Conservation (phyloP, 192 early-diverging fungal species). For the Spinellus fusiger region DNA sequence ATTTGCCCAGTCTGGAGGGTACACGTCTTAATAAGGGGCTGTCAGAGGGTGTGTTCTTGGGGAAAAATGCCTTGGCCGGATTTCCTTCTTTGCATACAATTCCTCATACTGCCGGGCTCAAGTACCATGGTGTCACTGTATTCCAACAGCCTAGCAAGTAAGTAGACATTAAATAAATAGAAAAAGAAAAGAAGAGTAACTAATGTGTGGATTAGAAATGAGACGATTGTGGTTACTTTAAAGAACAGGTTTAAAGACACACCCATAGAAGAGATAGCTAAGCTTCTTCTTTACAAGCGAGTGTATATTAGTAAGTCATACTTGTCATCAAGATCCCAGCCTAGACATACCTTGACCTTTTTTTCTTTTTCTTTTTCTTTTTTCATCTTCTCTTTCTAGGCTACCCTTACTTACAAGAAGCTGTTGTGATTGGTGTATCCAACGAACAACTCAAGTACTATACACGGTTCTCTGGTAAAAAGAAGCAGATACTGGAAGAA, state of each 20-base stretch:
- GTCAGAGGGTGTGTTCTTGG: conserved; percentile 54
- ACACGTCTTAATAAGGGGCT: conserved; percentile 53
- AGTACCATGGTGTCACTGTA: conserved; percentile 76
- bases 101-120: conserved; percentile 60
- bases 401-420: conserved; percentile 89
- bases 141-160: conserved; percentile 75
- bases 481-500: conserved; percentile 38
- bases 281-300: conserved; percentile 47
- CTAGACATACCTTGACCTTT: neutral
- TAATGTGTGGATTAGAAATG: conserved; percentile 52
- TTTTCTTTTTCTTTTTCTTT: neutral
- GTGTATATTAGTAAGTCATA: conserved; percentile 52
- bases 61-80: conserved; percentile 63
- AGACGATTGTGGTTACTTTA: conserved; percentile 64
- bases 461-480: conserved; percentile 37
- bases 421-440: conserved; percentile 64
- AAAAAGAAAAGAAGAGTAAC: neutral
- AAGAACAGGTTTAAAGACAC: conserved; percentile 45
- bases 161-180: conserved; percentile 5
- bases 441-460: conserved; percentile 64
- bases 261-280: conserved; percentile 50
- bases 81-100: conserved; percentile 87
- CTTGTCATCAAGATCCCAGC: no score
- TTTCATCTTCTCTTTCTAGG: conserved; percentile 25
- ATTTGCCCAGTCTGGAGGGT: conserved; percentile 55